Evolutionary conservation across 768 basidiomycete genomes (phyloP), one percentile per base, ranked within the genome.

Genomic region (Baorangia bicolor): DNA sequence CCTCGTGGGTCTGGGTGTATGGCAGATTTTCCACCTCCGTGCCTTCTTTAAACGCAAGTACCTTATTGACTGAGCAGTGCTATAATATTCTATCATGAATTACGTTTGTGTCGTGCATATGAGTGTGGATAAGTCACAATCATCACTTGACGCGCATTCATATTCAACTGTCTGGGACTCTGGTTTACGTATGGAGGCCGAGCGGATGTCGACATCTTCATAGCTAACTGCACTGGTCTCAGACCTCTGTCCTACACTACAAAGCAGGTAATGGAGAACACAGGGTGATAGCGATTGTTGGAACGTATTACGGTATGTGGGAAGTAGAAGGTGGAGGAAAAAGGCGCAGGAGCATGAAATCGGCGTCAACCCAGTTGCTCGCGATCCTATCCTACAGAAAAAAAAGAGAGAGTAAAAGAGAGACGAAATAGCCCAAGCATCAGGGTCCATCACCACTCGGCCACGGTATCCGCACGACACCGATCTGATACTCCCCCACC

Each of bases 1-100:
- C 9, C 82, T 98, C 42, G 70, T 93, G 31, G 83, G 78, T 27
- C 78, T 98, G 35, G 95, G 97, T 8, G 81, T 81, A 41, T 99
- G 96, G 97, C 94, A 98, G 75, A 90, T 99, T 42, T 75, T 97
- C 69, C 96, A 98, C 68, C 78, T 99, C 14, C 85, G 94, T 43
- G 83, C 93, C 7, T 98, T 90, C 84, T 98, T 98, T 84, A 94
- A 92, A 77, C 83, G 89, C 67, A 97, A 94, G 75, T 93, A 94
- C 74, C 86, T 94, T 67, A 94, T 94, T 66, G 92, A 94, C 67
- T 90, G 74, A 75, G 57, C 42, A 38, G 47, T 60, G 56, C 35
- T 56, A 41, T 56, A 31, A 58, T 59, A 39, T 49, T 12, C 20
- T 49, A 30, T 44, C 39, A 34, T 13, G 60, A 38, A 28, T 51